A percentile compares a stretch with the other conserved stretches of the same genome.
phyloP scores from a whole-genome alignment of 2,329 filamentous ascomycete genomes.

The Neofusicoccum laricinum region DNA sequence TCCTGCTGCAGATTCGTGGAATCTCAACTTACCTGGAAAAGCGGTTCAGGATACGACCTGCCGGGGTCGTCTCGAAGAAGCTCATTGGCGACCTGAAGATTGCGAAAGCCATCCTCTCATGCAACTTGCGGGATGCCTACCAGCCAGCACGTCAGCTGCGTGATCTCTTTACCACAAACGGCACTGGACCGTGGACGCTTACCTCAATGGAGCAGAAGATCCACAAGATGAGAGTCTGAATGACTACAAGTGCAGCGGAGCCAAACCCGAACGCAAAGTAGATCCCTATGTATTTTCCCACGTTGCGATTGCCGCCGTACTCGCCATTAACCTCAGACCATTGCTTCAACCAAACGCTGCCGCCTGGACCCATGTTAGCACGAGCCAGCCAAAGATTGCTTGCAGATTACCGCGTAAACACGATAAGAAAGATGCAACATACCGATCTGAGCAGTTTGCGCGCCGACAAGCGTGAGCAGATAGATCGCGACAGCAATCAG shows the following conservation, averaged over 20 bases:
- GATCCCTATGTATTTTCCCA: slow-evolving; percentile 89
- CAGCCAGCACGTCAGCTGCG: slow-evolving; percentile 24
- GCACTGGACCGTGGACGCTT: slow-evolving; percentile 29
- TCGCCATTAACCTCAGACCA: slow-evolving; percentile 81
- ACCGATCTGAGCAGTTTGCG: slow-evolving; percentile 80
- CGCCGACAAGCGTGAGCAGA: slow-evolving; percentile 69
- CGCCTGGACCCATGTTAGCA: slow-evolving; percentile 47
- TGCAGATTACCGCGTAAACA: background rate
- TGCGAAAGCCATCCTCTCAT: slow-evolving; percentile 94
- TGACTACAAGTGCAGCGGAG: slow-evolving; percentile 75
- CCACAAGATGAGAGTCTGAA: slow-evolving; percentile 94
- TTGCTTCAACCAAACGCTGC: slow-evolving; percentile 87
- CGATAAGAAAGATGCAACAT: slow-evolving; percentile 32
- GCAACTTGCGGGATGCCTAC: slow-evolving; percentile 87
- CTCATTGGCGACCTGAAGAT: slow-evolving; percentile 98
- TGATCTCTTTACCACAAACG: slow-evolving; percentile 1
- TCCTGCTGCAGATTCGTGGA: slow-evolving; percentile 10
- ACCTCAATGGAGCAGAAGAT: slow-evolving; percentile 99
- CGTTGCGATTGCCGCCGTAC: slow-evolving; percentile 65
- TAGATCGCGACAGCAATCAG: slow-evolving; percentile 80
- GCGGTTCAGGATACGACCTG: slow-evolving; percentile 92
- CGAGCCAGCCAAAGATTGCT: background rate
- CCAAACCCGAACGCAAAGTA: slow-evolving; percentile 95
- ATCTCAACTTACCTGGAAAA: slow-evolving; percentile 72
- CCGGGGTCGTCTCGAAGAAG: slow-evolving; percentile 96